Conservation (phyloP, 768 basidiomycete species). For the Pluteus cervinus region DNA sequence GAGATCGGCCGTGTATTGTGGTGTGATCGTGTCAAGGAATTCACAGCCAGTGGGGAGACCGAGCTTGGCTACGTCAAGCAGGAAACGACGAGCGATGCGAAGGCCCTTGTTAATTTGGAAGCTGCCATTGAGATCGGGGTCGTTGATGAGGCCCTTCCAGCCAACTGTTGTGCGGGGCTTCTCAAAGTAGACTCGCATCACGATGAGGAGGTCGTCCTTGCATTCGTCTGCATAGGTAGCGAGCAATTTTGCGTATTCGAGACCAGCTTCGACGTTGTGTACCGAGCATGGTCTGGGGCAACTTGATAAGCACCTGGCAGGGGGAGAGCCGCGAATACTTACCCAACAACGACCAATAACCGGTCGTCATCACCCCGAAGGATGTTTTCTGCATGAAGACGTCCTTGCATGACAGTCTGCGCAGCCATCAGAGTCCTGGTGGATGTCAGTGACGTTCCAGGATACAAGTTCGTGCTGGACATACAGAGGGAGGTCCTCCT, state of each 20-base stretch:
- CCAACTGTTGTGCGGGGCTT: conserved; percentile 95
- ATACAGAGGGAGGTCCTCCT: conserved; percentile 88
- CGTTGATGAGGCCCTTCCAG: conserved; percentile 99
- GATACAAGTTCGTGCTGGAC: conserved; percentile 17
- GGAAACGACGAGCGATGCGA: conserved; percentile 77
- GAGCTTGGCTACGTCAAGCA: conserved; percentile 84
- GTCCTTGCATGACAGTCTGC: conserved; percentile 85
- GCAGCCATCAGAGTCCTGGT: conserved; percentile 71
- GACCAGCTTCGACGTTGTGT: conserved; percentile 79
- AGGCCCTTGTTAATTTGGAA: conserved; percentile 98
- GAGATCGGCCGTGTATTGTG: conserved; percentile 89
- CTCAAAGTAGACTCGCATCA: conserved; percentile 99
- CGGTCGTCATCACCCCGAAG: conserved; percentile 88
- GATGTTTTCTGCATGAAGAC: conserved; percentile 70
- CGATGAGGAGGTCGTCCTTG: conserved; percentile 82
- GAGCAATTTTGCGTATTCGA: conserved; percentile 81
- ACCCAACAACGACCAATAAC: conserved; percentile 89
- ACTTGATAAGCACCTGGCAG: neutral
- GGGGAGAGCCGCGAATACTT: conserved; percentile 18
- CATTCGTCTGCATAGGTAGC: conserved; percentile 74
- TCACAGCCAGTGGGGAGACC: conserved; percentile 97
- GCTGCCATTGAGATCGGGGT: conserved; percentile 87
- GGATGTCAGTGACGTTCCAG: conserved; percentile 6
- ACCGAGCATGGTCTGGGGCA: conserved; percentile 82
- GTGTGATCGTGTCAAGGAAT: conserved; percentile 66